phyloP scores from a whole-genome alignment of 148 eudicot species.

The Vaccinium vitisidaea region DNA sequence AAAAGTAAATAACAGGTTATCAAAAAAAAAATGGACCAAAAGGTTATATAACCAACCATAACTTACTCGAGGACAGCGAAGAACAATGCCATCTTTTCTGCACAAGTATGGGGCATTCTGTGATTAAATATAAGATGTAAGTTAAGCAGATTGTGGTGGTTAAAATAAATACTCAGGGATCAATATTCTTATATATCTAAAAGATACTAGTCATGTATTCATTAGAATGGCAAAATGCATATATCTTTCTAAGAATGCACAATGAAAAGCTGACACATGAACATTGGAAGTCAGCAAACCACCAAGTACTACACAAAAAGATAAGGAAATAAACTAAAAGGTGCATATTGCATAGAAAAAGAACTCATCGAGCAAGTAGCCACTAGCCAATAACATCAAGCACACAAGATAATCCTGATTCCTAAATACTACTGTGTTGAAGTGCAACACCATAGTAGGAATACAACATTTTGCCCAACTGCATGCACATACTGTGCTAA shows the following conservation, averaged over 20 bases:
- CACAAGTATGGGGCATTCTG: constrained; percentile 98
- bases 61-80: constrained; percentile 87
- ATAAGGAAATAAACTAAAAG: background rate
- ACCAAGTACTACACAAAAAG: background rate
- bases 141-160: background rate
- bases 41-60: background rate
- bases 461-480: background rate
- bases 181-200: background rate
- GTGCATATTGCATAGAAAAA: background rate
- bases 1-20: background rate
- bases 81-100: constrained; percentile 82
- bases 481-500: background rate
- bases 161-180: background rate
- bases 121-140: constrained; percentile 19
- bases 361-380: background rate
- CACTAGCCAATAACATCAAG: background rate
- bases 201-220: background rate
- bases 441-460: background rate
- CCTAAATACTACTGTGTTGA: background rate
- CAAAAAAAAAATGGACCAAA: constrained; percentile 11
- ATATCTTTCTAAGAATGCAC: background rate
- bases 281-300: background rate
- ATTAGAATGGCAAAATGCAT: background rate
- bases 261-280: background rate
- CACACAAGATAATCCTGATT: background rate